Evolutionary conservation across 305 asterid genomes (phyloP), one percentile per base, ranked within the genome.

Genomic region (Rubia peregrina): DNA sequence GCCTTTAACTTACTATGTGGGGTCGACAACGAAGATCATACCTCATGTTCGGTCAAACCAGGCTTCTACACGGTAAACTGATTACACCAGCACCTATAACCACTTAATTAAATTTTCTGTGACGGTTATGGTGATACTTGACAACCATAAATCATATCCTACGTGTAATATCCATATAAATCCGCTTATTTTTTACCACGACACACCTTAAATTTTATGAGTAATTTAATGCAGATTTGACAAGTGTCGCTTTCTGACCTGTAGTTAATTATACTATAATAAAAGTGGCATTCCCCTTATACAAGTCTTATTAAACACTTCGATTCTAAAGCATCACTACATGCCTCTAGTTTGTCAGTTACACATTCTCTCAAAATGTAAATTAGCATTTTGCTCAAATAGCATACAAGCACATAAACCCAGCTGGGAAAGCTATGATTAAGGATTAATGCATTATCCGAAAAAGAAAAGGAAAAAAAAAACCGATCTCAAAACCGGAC

Each of bases 401-500:
- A 17, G 21, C 56, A 49, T 49, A 51, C 6, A 6, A 51, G n/a
- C 17, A 6, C 22, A 51, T 17, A 17, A 51, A 51, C 22, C 57
- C 21, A 16, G 57, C 21, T 0, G 19, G 17, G 1, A 49, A 49
- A 49, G 57, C 21, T 49, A 49, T 49, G 17, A 49, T 17, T 7
- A 49, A 22, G 6, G 22, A 51, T 17, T 16, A 17, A 51, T 51
- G 59, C 59, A 51, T 16, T 3, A 6, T 6, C n/a, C 59, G 21
- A 14, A 14, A 38, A 7, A 12, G 60, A 26, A 38, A 55, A 2
- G 2, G n/a, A n/a, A 11, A 66, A 33, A 13, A 1, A 19, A 42
- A 55, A 9, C 1, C 7, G 21, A 30, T 19, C 51, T 53, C 71
- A 73, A 71, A 2, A 62, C 53, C 67, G 56, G 70, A 72, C 41